A percentile compares a stretch with the other conserved stretches of the same genome.
phyloP scores from a whole-genome alignment of 805 yeast species.

The Wickerhamomyces alni region DNA sequence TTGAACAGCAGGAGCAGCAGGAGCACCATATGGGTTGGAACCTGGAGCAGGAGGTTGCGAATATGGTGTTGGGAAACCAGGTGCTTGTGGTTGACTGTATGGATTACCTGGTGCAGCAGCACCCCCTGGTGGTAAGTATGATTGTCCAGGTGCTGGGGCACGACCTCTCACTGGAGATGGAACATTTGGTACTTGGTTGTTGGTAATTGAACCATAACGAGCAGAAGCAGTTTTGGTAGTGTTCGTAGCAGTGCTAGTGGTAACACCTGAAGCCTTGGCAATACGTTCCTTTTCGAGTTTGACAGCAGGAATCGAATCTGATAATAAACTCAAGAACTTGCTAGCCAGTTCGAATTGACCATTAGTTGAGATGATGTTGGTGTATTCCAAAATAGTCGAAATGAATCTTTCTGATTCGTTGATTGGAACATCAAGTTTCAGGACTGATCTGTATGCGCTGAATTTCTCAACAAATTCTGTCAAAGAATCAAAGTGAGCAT shows the following conservation, averaged over 20 bases:
- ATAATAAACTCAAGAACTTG: conserved; percentile 61
- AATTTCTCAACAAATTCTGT: conserved; percentile 81
- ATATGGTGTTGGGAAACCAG: conserved; percentile 22
- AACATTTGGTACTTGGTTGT: conserved; percentile 8
- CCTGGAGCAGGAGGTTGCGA: conserved; percentile 7
- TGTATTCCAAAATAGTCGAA: conserved; percentile 69
- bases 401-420: conserved; percentile 26
- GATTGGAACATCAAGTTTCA: conserved; percentile 26
- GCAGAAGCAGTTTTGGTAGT: conserved; percentile 9
- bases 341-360: conserved; percentile 83
- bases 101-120: conserved; percentile 5
- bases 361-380: conserved; percentile 68
- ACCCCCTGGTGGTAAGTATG: conserved; percentile 7
- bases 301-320: conserved; percentile 67
- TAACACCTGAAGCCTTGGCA: conserved; percentile 49
- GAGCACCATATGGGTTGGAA: conserved; percentile 2
- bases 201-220: conserved; percentile 16
- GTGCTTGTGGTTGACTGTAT: conserved; percentile 9
- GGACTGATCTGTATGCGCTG: conserved; percentile 59
- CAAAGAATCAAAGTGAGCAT: conserved; percentile 78
- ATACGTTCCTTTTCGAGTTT: conserved; percentile 77
- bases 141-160: conserved; percentile 4
- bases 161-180: conserved; percentile 7
- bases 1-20: background rate
- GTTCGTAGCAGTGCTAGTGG: conserved; percentile 11